Conservation (phyloP, 257 asterid species). For the Avicennia marina region DNA sequence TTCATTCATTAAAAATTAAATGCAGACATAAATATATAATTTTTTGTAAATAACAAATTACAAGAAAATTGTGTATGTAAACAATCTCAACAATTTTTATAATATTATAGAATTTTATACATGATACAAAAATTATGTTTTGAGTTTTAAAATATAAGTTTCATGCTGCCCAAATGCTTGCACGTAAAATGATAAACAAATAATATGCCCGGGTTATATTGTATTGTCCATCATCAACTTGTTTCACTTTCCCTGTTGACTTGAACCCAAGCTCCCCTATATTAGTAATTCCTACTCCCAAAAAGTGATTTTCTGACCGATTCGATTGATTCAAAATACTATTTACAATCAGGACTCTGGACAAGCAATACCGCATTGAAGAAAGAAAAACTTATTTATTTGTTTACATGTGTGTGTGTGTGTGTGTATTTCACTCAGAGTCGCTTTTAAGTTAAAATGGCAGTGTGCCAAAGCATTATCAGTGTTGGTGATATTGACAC, state of each 20-base stretch:
- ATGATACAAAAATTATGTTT: too few relatives aligned
- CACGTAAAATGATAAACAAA: not conserved
- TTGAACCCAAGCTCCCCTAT: constrained; percentile 1
- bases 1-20: too few relatives aligned
- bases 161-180: not conserved
- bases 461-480: constrained; percentile 12
- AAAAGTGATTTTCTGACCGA: constrained; percentile 7
- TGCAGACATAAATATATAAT: too few relatives aligned
- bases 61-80: too few relatives aligned
- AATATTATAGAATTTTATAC: too few relatives aligned
- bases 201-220: not conserved
- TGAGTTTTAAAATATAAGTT: not conserved
- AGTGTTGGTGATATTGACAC: constrained; percentile 24
- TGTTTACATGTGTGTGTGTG: too few relatives aligned
- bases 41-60: too few relatives aligned
- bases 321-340: constrained; percentile 21
- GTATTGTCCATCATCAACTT: constrained; percentile 18
- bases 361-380: not conserved
- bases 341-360: not conserved
- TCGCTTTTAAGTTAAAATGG: constrained; percentile 19
- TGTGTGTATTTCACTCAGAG: too few relatives aligned
- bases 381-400: not conserved
- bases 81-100: too few relatives aligned
- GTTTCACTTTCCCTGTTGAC: constrained; percentile 23
- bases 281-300: constrained; percentile 7